Base-by-base conservation (phyloP, 345 rosid genomes). In the Nephelium lappaceum region DNA sequence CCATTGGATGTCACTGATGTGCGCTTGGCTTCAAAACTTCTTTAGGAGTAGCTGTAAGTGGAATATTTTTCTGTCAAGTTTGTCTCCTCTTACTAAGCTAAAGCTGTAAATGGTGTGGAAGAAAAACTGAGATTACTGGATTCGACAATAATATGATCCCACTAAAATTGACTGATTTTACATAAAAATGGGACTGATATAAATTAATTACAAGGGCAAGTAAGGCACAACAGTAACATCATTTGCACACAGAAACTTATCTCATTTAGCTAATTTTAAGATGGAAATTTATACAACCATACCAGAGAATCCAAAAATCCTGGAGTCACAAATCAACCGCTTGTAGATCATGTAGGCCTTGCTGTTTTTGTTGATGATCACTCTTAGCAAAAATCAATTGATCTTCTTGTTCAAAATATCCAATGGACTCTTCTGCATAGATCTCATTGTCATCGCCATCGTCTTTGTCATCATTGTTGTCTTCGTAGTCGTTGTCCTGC, bases 1-100 rank as follows among this genome's bases (percentile, higher is more conserved):
- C 98, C 11, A 86, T 93, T 77, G 99, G n/a, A n/a, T n/a, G n/a
- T n/a, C n/a, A n/a, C n/a, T n/a, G 98, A 38, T 92, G 98, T 78
- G 83, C 89, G 36, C 98, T 95, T 81, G 99, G 92, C 76, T 92
- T 95, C 89, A 92, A 91, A 84, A 90, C 97, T 10, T 82, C 83
- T 6, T 23, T 74, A 43, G 77, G 97, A 77, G 96, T 87, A 3
- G 94, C 91, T 47, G 99, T 95, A 87, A 89, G 15, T 47, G n/a
- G n/a, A n/a, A n/a, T n/a, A n/a, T n/a, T n/a, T n/a, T n/a, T n/a
- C n/a, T n/a, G n/a, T n/a, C n/a, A n/a, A n/a, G n/a, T n/a, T n/a
- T n/a, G n/a, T n/a, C n/a, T n/a, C n/a, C n/a, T n/a, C n/a, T n/a
- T n/a, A n/a, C n/a, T n/a, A n/a, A n/a, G n/a, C n/a, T n/a, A n/a